phyloP scores from a whole-genome alignment of 2,329 filamentous ascomycete genomes.

The Penicillium freii region DNA sequence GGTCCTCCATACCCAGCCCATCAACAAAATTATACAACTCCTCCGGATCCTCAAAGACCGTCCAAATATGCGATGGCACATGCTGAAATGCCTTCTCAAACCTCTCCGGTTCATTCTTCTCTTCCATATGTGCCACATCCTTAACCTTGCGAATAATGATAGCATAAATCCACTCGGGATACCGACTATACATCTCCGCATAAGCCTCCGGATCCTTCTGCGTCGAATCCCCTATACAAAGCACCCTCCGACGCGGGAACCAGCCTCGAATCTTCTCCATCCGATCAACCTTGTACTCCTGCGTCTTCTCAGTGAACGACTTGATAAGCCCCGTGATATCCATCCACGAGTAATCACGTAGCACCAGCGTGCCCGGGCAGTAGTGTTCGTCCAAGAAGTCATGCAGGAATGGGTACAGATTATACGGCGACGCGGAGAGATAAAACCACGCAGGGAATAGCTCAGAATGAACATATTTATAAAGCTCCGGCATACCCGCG shows the following conservation, averaged over 20 bases:
- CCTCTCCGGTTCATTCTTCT: conserved; percentile 69
- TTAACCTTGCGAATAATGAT: conserved; percentile 85
- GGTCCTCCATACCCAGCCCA: conserved; percentile 26
- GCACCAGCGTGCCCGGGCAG: conserved; percentile 74
- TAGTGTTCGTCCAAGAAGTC: conserved; percentile 70
- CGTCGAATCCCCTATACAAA: conserved; percentile 86
- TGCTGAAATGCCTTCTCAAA: conserved; percentile 81
- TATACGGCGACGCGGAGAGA: conserved; percentile 89
- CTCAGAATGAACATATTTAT: conserved; percentile 60
- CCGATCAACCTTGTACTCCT: conserved; percentile 80
- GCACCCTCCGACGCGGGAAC: conserved; percentile 75
- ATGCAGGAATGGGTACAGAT: conserved; percentile 82
- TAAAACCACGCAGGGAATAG: conserved; percentile 81
- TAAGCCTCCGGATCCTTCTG: conserved; percentile 91
- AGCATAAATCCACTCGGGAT: conserved; percentile 73
- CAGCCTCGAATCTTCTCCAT: conserved; percentile 75
- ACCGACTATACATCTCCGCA: conserved; percentile 68
- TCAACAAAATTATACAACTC: conserved; percentile 53
- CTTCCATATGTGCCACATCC: conserved; percentile 70
- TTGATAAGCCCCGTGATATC: conserved; percentile 76
- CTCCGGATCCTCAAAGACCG: conserved; percentile 73
- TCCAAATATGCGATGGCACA: conserved; percentile 70
- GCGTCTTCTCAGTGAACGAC: conserved; percentile 74
- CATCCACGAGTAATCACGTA: conserved; percentile 84
- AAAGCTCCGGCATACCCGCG: conserved; percentile 80